Percentiles rank a stretch among this genome's conserved stretches.
Conservation (phyloP, 164 flowering plant genomes). For the Vitis labrusca region DNA sequence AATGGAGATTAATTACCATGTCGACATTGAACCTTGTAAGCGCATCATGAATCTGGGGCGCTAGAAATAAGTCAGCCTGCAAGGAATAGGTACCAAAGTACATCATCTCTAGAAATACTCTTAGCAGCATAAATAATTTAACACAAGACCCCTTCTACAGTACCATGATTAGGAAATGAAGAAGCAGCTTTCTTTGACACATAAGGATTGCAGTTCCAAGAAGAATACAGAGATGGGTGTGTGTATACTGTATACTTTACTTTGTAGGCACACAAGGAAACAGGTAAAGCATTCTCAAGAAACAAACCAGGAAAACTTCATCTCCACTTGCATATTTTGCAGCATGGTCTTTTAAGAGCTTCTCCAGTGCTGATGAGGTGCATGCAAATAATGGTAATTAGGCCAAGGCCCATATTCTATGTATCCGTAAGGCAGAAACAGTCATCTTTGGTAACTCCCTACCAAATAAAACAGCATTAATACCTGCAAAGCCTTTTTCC, state of each 20-base stretch:
- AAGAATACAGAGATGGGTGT: too few species aligned
- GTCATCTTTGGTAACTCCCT: too few species aligned
- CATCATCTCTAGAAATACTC: not conserved
- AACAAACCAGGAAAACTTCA: constrained; percentile 67
- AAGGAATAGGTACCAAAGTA: not conserved
- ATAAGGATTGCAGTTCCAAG: not conserved
- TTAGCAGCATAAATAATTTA: not conserved
- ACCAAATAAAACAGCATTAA: too few species aligned
- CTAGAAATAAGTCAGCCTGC: constrained; percentile 83
- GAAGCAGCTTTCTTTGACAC: too few species aligned
- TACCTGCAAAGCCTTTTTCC: constrained; percentile 72
- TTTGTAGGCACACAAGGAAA: too few species aligned
- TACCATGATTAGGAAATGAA: too few species aligned
- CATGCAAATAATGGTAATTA: too few species aligned
- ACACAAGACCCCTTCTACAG: not conserved
- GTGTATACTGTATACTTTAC: too few species aligned
- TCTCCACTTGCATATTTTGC: constrained; percentile 89
- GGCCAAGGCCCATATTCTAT: too few species aligned
- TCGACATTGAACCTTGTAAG: constrained; percentile 55
- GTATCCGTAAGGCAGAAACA: too few species aligned
- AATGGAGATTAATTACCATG: constrained; percentile 42
- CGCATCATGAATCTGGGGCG: constrained; percentile 66
- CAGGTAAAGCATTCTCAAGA: not conserved
- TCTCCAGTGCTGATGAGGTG: constrained; percentile 72
- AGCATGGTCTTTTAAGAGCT: constrained; percentile 50